Conservation (phyloP, 2,329 filamentous ascomycete species). For the Emmonsiellopsis sp. region DNA sequence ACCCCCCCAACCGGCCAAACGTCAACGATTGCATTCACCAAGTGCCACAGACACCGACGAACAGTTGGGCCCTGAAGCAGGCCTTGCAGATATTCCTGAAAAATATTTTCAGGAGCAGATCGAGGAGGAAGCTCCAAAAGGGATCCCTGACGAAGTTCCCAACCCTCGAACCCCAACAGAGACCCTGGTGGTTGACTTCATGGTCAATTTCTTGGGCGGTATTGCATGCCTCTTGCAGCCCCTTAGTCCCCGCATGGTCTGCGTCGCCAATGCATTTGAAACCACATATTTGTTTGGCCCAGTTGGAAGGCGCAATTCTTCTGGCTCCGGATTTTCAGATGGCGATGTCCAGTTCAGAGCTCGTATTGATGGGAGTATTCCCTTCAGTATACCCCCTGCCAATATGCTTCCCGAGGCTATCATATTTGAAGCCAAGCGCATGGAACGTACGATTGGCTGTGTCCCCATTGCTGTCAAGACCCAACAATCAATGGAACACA, state of each 20-base stretch:
- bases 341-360: slow-evolving; percentile 1
- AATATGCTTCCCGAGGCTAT: slow-evolving; percentile 6
- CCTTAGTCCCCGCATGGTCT: slow-evolving; percentile 3
- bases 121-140: too few species aligned
- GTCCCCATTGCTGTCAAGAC: slow-evolving; percentile 2
- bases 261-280: slow-evolving; percentile 10
- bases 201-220: slow-evolving; percentile 9
- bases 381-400: slow-evolving; percentile 4
- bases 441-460: neutral
- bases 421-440: slow-evolving; percentile 12
- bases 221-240: slow-evolving; percentile 9
- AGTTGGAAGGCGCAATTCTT: neutral
- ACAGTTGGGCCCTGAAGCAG: neutral
- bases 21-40: neutral
- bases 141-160: slow-evolving; percentile 2
- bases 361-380: slow-evolving; percentile 12
- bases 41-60: neutral
- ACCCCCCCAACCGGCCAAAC: too few species aligned
- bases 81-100: neutral
- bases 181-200: slow-evolving; percentile 11
- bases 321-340: neutral
- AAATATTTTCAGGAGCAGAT: too few species aligned
- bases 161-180: slow-evolving; percentile 9
- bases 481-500: slow-evolving; percentile 12
- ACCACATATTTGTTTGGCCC: slow-evolving; percentile 11